Conservation (phyloP, 1,284 basidiomycete species). For the Salmacisia buchloeana region DNA sequence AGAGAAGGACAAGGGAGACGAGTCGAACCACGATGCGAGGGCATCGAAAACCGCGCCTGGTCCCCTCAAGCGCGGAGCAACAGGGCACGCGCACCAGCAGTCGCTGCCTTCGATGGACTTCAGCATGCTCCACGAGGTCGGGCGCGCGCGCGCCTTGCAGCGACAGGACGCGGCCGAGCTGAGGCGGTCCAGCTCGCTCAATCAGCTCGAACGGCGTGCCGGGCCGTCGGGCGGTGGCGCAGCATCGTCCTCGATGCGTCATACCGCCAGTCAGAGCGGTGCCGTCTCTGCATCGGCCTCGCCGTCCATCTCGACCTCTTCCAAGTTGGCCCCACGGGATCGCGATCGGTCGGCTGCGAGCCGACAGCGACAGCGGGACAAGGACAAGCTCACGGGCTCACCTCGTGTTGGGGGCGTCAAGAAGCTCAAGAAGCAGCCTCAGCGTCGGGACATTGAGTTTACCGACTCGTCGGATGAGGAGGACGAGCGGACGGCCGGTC, state of each 20-base stretch:
- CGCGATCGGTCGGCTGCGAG: background rate
- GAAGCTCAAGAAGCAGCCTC: conserved; percentile 3
- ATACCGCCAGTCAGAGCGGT: background rate
- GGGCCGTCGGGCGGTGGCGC: too few species aligned
- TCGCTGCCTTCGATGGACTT: conserved; percentile 6
- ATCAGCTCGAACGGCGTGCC: background rate
- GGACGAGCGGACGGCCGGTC: background rate
- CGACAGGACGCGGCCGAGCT: background rate
- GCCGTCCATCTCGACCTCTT: background rate
- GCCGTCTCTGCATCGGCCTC: background rate
- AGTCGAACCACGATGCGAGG: background rate
- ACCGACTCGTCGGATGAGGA: conserved; percentile 5
- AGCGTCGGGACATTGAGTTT: conserved; percentile 1
- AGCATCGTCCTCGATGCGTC: too few species aligned
- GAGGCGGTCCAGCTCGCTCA: background rate
- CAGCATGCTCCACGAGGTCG: background rate
- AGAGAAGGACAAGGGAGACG: background rate
- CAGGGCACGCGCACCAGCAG: background rate
- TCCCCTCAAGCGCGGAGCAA: background rate
- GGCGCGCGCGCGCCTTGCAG: background rate
- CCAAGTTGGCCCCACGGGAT: background rate
- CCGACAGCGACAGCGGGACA: background rate
- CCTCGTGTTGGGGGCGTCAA: background rate
- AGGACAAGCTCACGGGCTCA: background rate
- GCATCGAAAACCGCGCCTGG: background rate